Conservation (phyloP, 176 grass and related monocot genomes). For the Pontederia paniculata region DNA sequence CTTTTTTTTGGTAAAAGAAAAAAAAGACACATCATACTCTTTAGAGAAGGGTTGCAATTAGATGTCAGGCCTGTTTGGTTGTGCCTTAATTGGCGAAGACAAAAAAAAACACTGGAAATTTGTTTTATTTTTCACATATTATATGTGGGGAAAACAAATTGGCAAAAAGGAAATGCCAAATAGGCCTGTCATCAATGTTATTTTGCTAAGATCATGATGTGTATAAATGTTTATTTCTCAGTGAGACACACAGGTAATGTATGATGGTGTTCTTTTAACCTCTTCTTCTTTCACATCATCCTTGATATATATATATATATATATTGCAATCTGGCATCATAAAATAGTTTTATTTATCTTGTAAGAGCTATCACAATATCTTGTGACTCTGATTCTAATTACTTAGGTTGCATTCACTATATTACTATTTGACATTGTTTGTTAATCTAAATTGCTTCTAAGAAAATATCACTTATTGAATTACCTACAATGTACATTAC, state of each 20-base stretch:
- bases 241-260: slow-evolving; percentile 71
- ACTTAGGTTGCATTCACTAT: no score
- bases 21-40: no score
- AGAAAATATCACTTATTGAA: no score
- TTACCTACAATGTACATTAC: no score
- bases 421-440: no score
- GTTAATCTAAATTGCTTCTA: no score
- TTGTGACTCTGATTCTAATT: not conserved
- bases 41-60: no score
- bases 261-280: slow-evolving; percentile 9
- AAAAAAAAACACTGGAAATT: no score
- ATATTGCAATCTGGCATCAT: not conserved
- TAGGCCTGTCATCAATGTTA: not conserved
- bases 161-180: not conserved
- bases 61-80: not conserved
- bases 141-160: not conserved
- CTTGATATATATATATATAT: not conserved
- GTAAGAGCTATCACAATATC: not conserved
- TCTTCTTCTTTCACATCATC: slow-evolving; percentile 7
- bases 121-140: no score
- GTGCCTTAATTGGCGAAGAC: no score
- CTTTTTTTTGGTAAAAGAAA: slow-evolving; percentile 3
- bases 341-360: no score
- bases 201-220: not conserved
- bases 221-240: slow-evolving; percentile 24